Percentiles rank a stretch among this genome's conserved stretches.
phyloP scores from a whole-genome alignment of 306 rosid genomes.

The Bauhinia variegata region DNA sequence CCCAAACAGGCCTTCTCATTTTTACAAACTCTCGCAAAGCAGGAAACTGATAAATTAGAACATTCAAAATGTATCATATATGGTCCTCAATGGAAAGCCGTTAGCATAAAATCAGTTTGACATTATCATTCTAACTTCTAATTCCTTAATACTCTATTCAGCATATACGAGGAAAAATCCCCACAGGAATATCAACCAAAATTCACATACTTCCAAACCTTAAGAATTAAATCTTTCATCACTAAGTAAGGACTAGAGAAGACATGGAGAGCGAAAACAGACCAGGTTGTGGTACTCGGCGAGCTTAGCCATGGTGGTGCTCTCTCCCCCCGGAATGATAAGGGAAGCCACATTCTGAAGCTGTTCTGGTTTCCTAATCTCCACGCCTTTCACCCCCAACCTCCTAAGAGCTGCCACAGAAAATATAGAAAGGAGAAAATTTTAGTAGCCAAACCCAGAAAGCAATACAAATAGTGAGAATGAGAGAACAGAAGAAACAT shows the following conservation, averaged over 20 bases:
- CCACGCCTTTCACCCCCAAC: conserved; percentile 83
- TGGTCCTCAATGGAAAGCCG: background rate
- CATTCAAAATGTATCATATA: background rate
- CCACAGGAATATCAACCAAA: background rate
- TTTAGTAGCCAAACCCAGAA: background rate
- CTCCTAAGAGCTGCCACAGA: conserved; percentile 69
- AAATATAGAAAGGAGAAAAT: background rate
- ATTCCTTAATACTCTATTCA: background rate
- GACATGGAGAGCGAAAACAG: conserved; percentile 3
- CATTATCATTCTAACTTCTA: background rate
- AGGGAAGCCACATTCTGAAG: conserved; percentile 71
- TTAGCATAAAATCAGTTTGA: background rate
- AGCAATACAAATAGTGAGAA: background rate
- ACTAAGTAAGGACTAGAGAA: background rate
- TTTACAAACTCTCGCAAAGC: conserved; percentile 84
- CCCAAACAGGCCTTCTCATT: conserved; percentile 98
- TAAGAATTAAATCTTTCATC: too few species aligned
- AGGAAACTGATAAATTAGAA: conserved; percentile 68
- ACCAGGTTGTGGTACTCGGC: conserved; percentile 90
- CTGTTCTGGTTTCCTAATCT: conserved; percentile 90
- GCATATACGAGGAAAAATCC: background rate
- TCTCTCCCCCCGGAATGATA: conserved; percentile 96
- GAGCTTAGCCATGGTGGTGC: conserved; percentile 97
- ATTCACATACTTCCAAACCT: conserved; percentile 8
- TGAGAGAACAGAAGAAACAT: conserved; percentile 15